Evolutionary conservation across 148 eudicot genomes (phyloP).

Genomic region (Fagopyrum tataricum): DNA sequence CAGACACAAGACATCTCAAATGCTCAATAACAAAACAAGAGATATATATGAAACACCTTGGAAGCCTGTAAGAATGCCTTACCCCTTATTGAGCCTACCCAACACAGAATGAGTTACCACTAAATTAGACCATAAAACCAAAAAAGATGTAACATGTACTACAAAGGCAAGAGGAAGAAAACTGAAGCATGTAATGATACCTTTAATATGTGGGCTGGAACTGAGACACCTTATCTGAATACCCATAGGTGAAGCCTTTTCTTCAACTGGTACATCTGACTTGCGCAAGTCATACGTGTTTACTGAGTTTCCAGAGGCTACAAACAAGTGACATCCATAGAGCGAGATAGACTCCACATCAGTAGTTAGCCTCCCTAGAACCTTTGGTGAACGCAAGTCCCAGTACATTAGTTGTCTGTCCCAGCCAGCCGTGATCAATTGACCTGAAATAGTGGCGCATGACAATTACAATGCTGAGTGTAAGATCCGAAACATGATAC

Average conservation of each 20-base stretch:
- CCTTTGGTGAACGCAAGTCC: constrained; percentile 54
- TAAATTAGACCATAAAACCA: not conserved
- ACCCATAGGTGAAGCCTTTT: constrained; percentile 32
- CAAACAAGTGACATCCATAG: constrained; percentile 41
- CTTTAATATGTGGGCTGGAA: constrained; percentile 45
- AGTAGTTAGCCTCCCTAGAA: constrained; percentile 26
- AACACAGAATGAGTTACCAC: too few species aligned
- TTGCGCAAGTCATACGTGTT: constrained; percentile 61
- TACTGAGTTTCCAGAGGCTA: constrained; percentile 58
- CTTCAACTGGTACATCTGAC: constrained; percentile 27
- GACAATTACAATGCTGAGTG: not conserved
- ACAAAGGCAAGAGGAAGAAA: not conserved
- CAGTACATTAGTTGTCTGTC: constrained; percentile 59
- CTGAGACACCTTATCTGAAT: constrained; percentile 62
- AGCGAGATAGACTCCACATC: constrained; percentile 72
- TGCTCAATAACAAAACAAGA: not conserved
- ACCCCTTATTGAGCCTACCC: too few species aligned
- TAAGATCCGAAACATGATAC: not conserved
- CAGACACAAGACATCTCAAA: not conserved
- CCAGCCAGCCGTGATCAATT: constrained; percentile 70
- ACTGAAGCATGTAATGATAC: constrained; percentile 24
- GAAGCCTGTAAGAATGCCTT: too few species aligned
- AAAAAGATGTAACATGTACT: not conserved
- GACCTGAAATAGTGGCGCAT: constrained; percentile 33
- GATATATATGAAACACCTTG: too few species aligned